Evolutionary conservation across 2,329 filamentous ascomycete species (phyloP), one percentile per base, ranked within the genome.

Genomic region (Sporothrix phasma): DNA sequence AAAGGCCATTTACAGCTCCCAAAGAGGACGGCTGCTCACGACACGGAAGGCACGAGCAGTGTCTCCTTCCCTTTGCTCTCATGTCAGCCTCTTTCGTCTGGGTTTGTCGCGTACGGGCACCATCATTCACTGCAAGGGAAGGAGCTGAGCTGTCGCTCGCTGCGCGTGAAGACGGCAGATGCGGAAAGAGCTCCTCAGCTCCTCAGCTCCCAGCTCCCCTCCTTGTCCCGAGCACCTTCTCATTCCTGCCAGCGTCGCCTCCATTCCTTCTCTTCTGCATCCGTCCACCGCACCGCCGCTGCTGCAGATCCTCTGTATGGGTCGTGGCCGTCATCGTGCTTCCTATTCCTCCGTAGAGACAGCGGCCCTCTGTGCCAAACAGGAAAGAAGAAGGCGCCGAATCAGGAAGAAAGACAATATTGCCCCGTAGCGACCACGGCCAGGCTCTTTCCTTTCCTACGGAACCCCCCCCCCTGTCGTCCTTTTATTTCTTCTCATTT

Each of bases 341-440:
- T n/a, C n/a, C n/a, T n/a, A n/a, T n/a, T n/a, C n/a, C n/a, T n/a
- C n/a, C n/a, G n/a, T n/a, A n/a, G n/a, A n/a, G n/a, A n/a, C n/a
- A n/a, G n/a, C n/a, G n/a, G n/a, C n/a, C n/a, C n/a, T n/a, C n/a
- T 43, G 37, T 58, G 34, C 34, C 26, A 41, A 26, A 61, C 13
- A 15, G 24, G 43, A 49, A 34, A 41, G 24, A 62, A 51, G 45
- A 54, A n/a, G 29, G 34, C 17, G 56, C 56, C 47, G 49, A 54
- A 56, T 56, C 45, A 24, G 47, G 45, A 63, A 63, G 37, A 56
- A 54, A 22, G 49, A 63, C 34, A 63, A 56, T 53, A 53, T 53
- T 54, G 61, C 59, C 15, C 58, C 59, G 19, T 61, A 61, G 58
- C 41, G 41, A 61, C 43, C 29, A 37, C 39, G 24, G 43, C 56